Percentiles rank a stretch among this genome's conserved stretches.
Evolutionary conservation across 352 stramenopile genomes (phyloP).

Genomic region (Phytophthora foliorum): DNA sequence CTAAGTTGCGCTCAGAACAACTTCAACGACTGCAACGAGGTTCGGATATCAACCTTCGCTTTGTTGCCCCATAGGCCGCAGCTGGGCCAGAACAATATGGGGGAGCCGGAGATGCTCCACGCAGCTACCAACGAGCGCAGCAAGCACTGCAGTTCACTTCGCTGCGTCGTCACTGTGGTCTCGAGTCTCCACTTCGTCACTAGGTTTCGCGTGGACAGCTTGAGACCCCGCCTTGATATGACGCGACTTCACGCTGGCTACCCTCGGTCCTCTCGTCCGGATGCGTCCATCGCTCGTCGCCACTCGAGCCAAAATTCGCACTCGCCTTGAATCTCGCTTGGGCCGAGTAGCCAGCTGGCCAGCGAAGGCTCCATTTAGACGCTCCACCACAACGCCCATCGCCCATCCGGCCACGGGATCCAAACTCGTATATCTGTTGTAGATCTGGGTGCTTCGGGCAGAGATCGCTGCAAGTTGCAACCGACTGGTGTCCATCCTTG

Average conservation of each 20-base stretch:
- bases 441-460: conserved; percentile 28
- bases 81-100: conserved; percentile 37
- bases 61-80: conserved; percentile 15
- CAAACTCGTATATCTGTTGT: conserved; percentile 26
- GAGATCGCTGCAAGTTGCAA: conserved; percentile 15
- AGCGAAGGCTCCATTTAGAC: conserved; percentile 14
- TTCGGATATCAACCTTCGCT: conserved; percentile 13
- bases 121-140: conserved; percentile 16
- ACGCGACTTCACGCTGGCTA: too few species aligned
- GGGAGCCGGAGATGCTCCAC: conserved; percentile 3
- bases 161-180: conserved; percentile 10
- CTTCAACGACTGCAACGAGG: conserved; percentile 20
- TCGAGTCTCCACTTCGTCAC: conserved; percentile 1
- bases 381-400: conserved; percentile 11
- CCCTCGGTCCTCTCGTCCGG: background rate
- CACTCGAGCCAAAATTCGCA: conserved; percentile 30
- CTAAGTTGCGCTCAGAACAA: conserved; percentile 29
- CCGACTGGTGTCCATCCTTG: conserved; percentile 18
- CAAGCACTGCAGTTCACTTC: conserved; percentile 9
- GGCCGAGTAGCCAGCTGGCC: conserved; percentile 26
- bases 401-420: too few species aligned
- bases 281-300: conserved; percentile 15
- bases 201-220: conserved; percentile 7
- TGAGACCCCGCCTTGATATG: background rate
- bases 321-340: conserved; percentile 25